Percentiles rank a stretch among this genome's conserved stretches.
Evolutionary conservation across 257 asterid species (phyloP).

Genomic region (Lithospermum erythrorhizon): DNA sequence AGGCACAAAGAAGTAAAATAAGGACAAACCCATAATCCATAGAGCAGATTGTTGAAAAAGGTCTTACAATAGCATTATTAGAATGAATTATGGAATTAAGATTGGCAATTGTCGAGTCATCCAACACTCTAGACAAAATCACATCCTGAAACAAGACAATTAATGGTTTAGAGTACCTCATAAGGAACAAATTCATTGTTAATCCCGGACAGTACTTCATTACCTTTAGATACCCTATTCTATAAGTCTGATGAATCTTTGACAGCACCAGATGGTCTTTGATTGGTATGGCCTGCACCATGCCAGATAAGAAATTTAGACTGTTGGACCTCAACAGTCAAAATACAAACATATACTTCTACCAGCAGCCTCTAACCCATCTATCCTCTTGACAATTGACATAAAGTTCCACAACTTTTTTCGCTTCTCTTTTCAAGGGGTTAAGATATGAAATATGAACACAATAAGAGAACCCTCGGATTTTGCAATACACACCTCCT

Average conservation of each 20-base stretch:
- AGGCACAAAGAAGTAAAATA: constrained; percentile 6
- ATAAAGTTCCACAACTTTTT: too few species aligned
- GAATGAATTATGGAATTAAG: constrained; percentile 69
- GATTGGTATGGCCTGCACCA: constrained; percentile 68
- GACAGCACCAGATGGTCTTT: constrained; percentile 69
- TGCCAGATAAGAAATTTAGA: constrained; percentile 6
- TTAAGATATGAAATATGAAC: not conserved
- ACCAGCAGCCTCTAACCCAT: too few species aligned
- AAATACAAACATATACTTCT: not conserved
- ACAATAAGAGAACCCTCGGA: not conserved
- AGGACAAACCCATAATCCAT: not conserved
- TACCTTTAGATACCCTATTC: constrained; percentile 90
- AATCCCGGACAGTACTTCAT: not conserved
- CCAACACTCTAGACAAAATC: constrained; percentile 66
- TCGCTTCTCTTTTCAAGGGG: not conserved
- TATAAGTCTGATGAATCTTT: constrained; percentile 90
- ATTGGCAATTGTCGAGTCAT: constrained; percentile 60
- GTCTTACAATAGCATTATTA: constrained; percentile 77
- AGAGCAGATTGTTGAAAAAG: not conserved
- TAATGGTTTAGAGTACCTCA: constrained; percentile 12
- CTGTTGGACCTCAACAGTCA: not conserved
- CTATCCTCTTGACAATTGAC: too few species aligned
- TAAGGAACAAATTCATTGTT: constrained; percentile 1
- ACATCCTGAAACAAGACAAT: constrained; percentile 54
- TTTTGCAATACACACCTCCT: constrained; percentile 50